Evolutionary conservation across 163 green algal genomes (phyloP), one percentile per base, ranked within the genome.

Genomic region (Scenedesmus sp.): DNA sequence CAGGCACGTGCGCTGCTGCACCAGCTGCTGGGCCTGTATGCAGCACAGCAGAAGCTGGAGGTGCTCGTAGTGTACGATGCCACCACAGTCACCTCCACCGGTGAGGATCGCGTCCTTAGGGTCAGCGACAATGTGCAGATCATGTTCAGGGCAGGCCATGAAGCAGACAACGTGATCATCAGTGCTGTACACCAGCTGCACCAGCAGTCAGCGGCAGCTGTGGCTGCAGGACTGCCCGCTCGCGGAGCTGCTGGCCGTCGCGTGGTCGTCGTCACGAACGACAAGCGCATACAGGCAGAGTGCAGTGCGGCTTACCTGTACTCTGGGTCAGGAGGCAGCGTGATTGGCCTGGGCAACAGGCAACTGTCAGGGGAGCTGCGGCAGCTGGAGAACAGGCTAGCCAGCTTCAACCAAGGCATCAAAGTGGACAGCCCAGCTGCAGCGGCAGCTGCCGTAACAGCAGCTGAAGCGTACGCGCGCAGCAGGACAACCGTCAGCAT

Each of bases 111-210:
- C 16, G 65, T 76, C 6, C 40, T 4, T 2, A 20, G 30, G 30
- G 30, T 76, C 12, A 37, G 65, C 30, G 30, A 76, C 65, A 37
- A 76, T 18, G 65, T 76, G 1, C 65, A 76, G 30, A 18, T 76
- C 65, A 76, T 76, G 65, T 76, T 76, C 65, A 76, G 65, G 65
- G 65, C 65, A 76, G 65, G 65, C 6, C 65, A 76, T 18, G 65
- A 76, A 40, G 65, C 65, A 40, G 65, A 76, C 40, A 76, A 37
- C 30, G 65, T 76, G 5, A 76, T 76, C 30, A 76, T 76, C 26
- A 37, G 9, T 37, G 65, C 65, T 40, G 65, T 76, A 0, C 1
- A 18, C 6, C 30, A 37, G 30, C 65, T 76, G 65, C 65, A 76
- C 9, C 30, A 40, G 30, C 65, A 76, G 65, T 37, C 65, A 76